Evolutionary conservation across 2,329 filamentous ascomycete genomes (phyloP).

Genomic region (Arthrobotrys entomopaga): DNA sequence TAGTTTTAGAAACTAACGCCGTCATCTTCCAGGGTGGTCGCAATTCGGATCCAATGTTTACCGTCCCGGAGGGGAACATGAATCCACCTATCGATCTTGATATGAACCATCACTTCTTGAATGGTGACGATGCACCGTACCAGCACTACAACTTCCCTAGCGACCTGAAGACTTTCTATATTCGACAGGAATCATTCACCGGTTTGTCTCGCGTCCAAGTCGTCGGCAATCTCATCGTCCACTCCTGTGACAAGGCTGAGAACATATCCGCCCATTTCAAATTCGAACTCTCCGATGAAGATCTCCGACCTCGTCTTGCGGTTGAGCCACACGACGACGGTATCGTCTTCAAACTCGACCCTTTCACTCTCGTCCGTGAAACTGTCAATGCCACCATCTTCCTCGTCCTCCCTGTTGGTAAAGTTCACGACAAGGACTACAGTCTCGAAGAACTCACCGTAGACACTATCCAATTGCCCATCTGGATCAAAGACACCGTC

Average conservation of each 20-base stretch:
- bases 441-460: slow-evolving; percentile 18
- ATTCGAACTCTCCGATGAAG: slow-evolving; percentile 31
- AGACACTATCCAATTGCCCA: slow-evolving; percentile 29
- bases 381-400: slow-evolving; percentile 44
- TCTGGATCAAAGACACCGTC: slow-evolving; percentile 43
- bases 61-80: slow-evolving; percentile 4
- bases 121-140: slow-evolving; percentile 1
- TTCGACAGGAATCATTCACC: slow-evolving; percentile 44
- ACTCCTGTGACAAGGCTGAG: slow-evolving; percentile 30
- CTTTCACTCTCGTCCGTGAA: slow-evolving; percentile 19
- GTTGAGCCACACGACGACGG: slow-evolving; percentile 30
- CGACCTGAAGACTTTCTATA: slow-evolving; percentile 33
- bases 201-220: slow-evolving; percentile 25
- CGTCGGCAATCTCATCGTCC: slow-evolving; percentile 42
- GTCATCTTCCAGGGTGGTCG: background rate
- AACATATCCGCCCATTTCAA: slow-evolving; percentile 51
- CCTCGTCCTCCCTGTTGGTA: slow-evolving; percentile 27
- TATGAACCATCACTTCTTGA: background rate
- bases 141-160: slow-evolving; percentile 38
- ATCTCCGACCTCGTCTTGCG: slow-evolving; percentile 6
- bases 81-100: slow-evolving; percentile 14
- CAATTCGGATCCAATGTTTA: background rate
- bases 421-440: slow-evolving; percentile 22
- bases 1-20: background rate
- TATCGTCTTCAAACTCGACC: slow-evolving; percentile 40